Base-by-base conservation (phyloP, 164 flowering plant genomes). In the Magnolia sinica region DNA sequence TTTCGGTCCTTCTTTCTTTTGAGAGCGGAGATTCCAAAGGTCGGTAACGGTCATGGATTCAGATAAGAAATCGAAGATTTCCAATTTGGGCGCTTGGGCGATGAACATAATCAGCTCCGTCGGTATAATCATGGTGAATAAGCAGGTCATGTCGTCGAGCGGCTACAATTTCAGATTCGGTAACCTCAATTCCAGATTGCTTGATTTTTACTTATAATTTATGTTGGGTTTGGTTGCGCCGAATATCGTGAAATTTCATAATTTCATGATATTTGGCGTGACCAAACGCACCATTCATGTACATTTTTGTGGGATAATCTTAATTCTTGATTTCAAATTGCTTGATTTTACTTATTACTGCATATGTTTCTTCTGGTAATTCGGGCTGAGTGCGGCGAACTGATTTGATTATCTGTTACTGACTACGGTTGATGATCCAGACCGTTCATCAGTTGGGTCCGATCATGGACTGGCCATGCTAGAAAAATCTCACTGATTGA, bases 51-150 rank as follows among this genome's bases (percentile, higher is more conserved):
- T 85, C 81, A 68, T 68, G 71, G 79, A 52, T 69, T 88, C 83
- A 83, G 87, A 88, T 84, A 87, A 84, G 74, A 13, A 85, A 24
- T 79, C 88, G 65, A 19, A 83, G 8, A 90, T 90, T 14, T 91
- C 97, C 1, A 88, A 92, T 80, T 86, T 90, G n/a, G 97, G 97
- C n/a, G 95, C 97, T 0, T 92, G 97, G 97, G 95, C 86, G 7
- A 91, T 91, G 97, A 92, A 92, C 76, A 84, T 92, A 16, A 19
- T 92, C 67, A 92, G 97, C 79, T 92, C 97, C 55, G 97, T 92
- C 19, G 97, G 95, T 19, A 87, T 92, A 73, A 92, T 92, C 74
- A 92, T 92, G 95, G 95, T 93, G 52, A 92, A 92, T 79, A 92
- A 92, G 86, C 91, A 91, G 81, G 92, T 92, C 80, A 90, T 91